Base-by-base conservation (phyloP, 2,329 filamentous ascomycete genomes). In the Aspergillus fijiensis region DNA sequence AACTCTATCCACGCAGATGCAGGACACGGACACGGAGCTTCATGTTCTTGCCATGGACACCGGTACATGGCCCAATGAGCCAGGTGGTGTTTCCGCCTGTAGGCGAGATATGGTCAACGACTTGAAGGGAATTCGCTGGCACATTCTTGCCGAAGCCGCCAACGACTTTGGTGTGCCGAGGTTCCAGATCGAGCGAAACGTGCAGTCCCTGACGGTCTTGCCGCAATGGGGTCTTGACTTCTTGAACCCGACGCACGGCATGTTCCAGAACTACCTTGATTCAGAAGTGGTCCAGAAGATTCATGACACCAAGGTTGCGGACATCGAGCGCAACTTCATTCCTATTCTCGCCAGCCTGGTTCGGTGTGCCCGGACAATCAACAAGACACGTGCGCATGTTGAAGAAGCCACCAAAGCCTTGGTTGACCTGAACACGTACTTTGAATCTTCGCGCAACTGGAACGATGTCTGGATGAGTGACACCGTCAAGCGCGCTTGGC, bases 221-320 rank as follows among this genome's bases (percentile, higher is more conserved):
- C 82, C 82, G 1, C 75, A 84, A 1, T 84, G 82, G 82, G 82
- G 82, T 3, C 67, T 84, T 48, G 82, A 84, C 58, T 79, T 80
- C 47, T 76, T 81, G 57, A 81, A 77, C 9, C 80, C 82, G 2
- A 80, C 78, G 21, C 82, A 84, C 63, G 82, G 82, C 25, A 70
- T 84, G 21, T 79, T 84, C 60, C 77, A 82, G 60, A 83, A 84
- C 61, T 74, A 79, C 4, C 74, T 83, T 1, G 79, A 84, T 62
- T 79, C 80, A 0, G 77, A 81, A 59, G 78, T 83, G 14, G 77
- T 61, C 9, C 59, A 83, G 57, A 71, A 58, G 1, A 55, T 54
- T 5, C 39, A 77, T 57, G 80, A 81, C 19, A 72, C 74, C 67
- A 80, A 64, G 61, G 76, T 68, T 55, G 71, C 74, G 3, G 80